Base-by-base conservation (phyloP, 495 filamentous ascomycete genomes). In the Xylaria nigripes region DNA sequence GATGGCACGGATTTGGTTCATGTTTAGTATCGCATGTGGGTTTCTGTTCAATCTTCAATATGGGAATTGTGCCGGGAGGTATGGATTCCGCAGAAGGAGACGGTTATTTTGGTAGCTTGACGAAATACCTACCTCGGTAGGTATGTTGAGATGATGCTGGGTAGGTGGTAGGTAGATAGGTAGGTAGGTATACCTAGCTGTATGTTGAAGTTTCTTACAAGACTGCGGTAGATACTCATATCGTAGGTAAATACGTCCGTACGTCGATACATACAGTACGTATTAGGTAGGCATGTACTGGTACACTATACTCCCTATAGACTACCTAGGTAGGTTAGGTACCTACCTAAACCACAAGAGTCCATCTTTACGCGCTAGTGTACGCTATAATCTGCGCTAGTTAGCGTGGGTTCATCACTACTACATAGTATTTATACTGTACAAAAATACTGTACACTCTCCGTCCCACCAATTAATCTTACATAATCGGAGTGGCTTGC, bases 1-100 rank as follows among this genome's bases (percentile, higher is more conserved):
- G 58, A 96, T 88, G 58, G 88, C 83, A 61, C 89, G 87, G 61
- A 98, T 91, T 59, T 84, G 82, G 69, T 97, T 96, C 93, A 98
- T 98, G 30, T 42, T 70, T 44, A 19, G 18, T 43, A 13, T 42
- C 44, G 44, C 51, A 48, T 54, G 15, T 13, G 10, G 23, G 45
- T 16, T 22, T 23, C n/a, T 25, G 9, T 36, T 36, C 6, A 13
- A 36, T 29, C n/a, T 29, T 29, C 25, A 4, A 4, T 29, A 29
- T 29, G 25, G 9, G 25, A 29, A 29, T 29, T 29, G 9, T 29
- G 9, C 4, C 9, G 25, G 4, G 25, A 29, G 25, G n/a, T 32
- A 50, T 19, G 43, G 16, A 18, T 30, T 44, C 32, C 27, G 25
- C 1, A n/a, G 25, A 27, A 2, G 18, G 21, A 36, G 42, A 27